Evolutionary conservation across 2,329 filamentous ascomycete genomes (phyloP).

Genomic region (Exophiala bonariae): DNA sequence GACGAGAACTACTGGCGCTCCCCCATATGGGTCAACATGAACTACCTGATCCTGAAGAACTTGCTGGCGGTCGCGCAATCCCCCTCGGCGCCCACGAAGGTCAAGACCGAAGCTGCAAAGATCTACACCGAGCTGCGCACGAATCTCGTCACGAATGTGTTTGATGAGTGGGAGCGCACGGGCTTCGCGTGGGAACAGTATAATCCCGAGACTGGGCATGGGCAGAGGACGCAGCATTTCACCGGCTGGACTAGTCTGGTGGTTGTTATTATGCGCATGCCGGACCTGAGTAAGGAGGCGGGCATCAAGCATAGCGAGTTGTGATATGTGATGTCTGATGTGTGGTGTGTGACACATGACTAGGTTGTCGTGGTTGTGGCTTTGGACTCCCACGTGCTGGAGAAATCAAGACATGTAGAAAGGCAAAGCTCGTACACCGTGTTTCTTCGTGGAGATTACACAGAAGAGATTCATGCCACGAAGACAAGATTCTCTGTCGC

Average conservation of each 20-base stretch:
- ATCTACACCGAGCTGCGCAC: constrained; percentile 75
- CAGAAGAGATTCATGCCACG: too few species aligned
- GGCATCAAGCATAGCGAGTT: constrained; percentile 23
- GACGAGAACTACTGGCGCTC: constrained; percentile 97
- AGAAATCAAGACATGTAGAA: too few species aligned
- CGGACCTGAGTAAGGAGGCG: constrained; percentile 55
- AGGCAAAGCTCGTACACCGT: too few species aligned
- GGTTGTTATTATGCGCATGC: constrained; percentile 96
- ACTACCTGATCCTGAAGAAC: constrained; percentile 80
- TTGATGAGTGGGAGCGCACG: constrained; percentile 81
- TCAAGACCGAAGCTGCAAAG: constrained; percentile 57
- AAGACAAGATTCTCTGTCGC: too few species aligned
- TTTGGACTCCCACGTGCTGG: too few species aligned
- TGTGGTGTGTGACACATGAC: too few species aligned
- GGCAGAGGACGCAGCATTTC: constrained; percentile 97
- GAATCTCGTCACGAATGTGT: constrained; percentile 88
- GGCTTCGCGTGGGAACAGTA: constrained; percentile 99
- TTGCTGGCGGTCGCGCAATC: constrained; percentile 65
- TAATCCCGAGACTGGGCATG: constrained; percentile 84
- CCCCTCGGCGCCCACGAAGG: constrained; percentile 16
- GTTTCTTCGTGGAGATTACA: too few species aligned
- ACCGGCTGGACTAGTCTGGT: constrained; percentile 99
- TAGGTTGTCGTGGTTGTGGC: too few species aligned
- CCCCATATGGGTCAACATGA: constrained; percentile 94
- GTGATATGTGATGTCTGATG: background rate